Conservation (phyloP, 345 rosid genomes). For the Iberis pinnata region DNA sequence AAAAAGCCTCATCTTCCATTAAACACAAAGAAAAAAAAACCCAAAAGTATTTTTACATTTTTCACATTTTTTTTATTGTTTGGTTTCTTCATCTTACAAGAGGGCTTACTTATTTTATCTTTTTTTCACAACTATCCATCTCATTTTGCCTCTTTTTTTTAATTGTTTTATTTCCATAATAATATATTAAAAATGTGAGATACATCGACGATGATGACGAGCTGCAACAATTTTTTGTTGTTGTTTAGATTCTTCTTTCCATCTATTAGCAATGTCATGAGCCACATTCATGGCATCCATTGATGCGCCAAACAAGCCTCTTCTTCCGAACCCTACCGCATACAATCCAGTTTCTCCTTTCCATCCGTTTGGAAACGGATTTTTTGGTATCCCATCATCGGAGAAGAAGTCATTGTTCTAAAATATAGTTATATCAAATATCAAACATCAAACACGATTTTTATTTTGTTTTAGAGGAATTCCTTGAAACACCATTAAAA, state of each 20-base stretch:
- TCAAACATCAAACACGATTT: background rate
- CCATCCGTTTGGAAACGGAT: constrained; percentile 73
- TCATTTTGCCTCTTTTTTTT: no score
- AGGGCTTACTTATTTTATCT: constrained; percentile 13
- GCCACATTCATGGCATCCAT: constrained; percentile 57
- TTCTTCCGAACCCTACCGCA: constrained; percentile 78
- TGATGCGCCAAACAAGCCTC: constrained; percentile 76
- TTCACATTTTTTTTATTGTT: constrained; percentile 25
- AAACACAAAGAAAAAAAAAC: constrained; percentile 17
- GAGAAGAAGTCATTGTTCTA: no score
- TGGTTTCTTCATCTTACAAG: no score
- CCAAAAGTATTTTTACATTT: constrained; percentile 1
- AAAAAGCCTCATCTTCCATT: constrained; percentile 53
- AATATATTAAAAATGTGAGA: constrained; percentile 60
- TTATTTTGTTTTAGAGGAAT: constrained; percentile 18
- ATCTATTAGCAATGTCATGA: constrained; percentile 51
- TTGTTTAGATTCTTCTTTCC: constrained; percentile 68
- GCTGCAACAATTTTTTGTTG: constrained; percentile 38
- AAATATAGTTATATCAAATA: no score
- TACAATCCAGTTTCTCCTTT: constrained; percentile 67
- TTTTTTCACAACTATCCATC: no score
- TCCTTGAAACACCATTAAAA: no score
- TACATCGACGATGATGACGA: constrained; percentile 72
- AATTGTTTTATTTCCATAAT: background rate
- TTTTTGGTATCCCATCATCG: constrained; percentile 43